Evolutionary conservation across 805 yeast genomes (phyloP), one percentile per base, ranked within the genome.

Genomic region (Wickerhamiella nectarea): DNA sequence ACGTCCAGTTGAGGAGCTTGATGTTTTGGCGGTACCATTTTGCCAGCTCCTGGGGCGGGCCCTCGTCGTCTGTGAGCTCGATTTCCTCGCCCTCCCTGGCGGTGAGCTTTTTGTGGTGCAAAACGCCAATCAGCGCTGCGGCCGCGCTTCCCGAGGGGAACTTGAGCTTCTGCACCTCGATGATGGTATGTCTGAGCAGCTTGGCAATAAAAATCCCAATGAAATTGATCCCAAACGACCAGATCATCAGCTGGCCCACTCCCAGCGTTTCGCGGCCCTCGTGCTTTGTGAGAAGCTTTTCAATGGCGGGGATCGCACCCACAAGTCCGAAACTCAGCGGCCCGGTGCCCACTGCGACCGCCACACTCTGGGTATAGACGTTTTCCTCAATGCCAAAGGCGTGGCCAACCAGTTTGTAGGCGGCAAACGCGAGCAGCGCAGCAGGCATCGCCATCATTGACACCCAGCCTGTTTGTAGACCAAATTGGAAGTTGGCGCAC

Each of bases 381-480:
- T 86, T 89, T 57, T 91, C 97, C n/a, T 84, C 95, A 50, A 85
- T 95, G 0, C 91, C 74, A 18, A 58, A 50, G 24, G 50, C 48
- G 11, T 41, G 41, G 19, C 68, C 66, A 2, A 79, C 53, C 3
- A 75, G 63, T 52, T 78, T 83, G 66, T 87, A 89, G 15, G 81
- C 65, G 0, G 95, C 80, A 59, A 76, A 87, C 0, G 94, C 95
- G 20, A 89, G 62, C 42, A 89, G 62, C 0, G 97, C 95, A 4
- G 95, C 80, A 0, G 98, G 97, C 44, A 89, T 66, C 18, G 95
- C 82, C 98, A 89, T 91, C 98, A 89, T 89, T 9, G 95, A 85
- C 5, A 91, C 95, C 98, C 98, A 89, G 1, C 98, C 98, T 0
- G 96, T 89, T 58, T 89, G 98, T 17, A 89, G 66, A 1, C 97